Evolutionary conservation across 768 basidiomycete species (phyloP), one percentile per base, ranked within the genome.

Genomic region (Phaffia australis): DNA sequence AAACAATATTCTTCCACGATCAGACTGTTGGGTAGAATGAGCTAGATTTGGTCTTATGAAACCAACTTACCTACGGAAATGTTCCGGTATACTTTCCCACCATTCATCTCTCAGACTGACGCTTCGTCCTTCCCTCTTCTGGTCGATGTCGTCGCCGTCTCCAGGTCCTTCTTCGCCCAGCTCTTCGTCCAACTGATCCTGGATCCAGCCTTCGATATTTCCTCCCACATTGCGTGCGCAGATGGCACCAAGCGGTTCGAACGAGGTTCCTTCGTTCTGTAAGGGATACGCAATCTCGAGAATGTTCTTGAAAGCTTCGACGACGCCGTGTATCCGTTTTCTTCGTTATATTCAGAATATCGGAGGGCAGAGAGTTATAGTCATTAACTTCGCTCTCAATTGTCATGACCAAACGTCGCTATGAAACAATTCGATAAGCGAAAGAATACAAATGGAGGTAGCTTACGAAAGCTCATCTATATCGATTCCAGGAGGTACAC

Each of bases 71-170:
- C 65, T 32, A 54, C 58, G 42, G 42, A 42, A 60, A 11, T 59
- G 56, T 11, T 66, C 58, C 3, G 65, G 65, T 25, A 66, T 30
- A 21, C 65, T 52, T 16, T 66, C 59, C 58, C 58, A 61, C 65
- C 65, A 66, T 11, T 66, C 65, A 35, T 60, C 59, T 42, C 65
- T 66, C 29, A 66, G 35, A 23, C 60, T 59, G 35, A 66, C n/a
- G 23, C 56, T 66, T 27, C 65, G 60, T 7, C 49, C 49, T 32
- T 66, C 60, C 35, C 35, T 55, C 18, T 46, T 48, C 11, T 23
- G 29, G 11, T 56, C 52, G 7, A 27, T 1, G 27, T 65, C 56
- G 19, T 56, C 64, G 4, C 54, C 56, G 21, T 42, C 48, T 27
- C 32, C 27, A 21, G 63, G 15, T 14, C 54, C 63, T 21, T 46